Evolutionary conservation across 371 early-diverging fungal genomes (phyloP), one percentile per base, ranked within the genome.

Genomic region (Nematocida ironsii): DNA sequence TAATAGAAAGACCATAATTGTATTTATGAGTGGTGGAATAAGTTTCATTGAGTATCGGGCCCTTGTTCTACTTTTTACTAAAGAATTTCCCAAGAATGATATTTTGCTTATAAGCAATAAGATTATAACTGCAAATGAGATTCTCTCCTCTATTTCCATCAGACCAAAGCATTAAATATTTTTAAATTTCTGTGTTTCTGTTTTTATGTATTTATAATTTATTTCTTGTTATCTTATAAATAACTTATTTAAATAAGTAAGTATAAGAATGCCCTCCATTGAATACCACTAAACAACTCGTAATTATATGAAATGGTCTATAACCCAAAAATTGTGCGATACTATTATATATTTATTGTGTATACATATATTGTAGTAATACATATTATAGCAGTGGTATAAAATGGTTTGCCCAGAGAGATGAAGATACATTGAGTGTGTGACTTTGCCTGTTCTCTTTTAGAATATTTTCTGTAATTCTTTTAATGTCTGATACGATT

Each of bases 31-130:
- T 5, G 84, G 84, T 5, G 87, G 87, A 42, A 55, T 82, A 2
- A 86, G 86, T 33, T 84, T 78, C 50, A 56, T 72, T 47, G 87
- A 87, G 72, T 84, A 86, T 61, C 62, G 85, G 62, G 81, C 70
- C 5, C 50, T 78, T 39, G 18, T 6, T 6, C n/a, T 60, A 0
- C 62, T 69, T 16, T 78, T 78, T 56, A 6, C n/a, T 4, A 27
- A 70, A 42, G 16, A 60, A 54, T 78, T 58, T 57, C 69, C 69
- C 5, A 50, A 70, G 16, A 9, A 68, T 9, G 50, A 70, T n/a
- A 54, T 82, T 23, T 27, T 78, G 20, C 9, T 78, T 27, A 27
- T 78, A 5, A 78, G 71, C 57, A 27, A 68, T 47, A 57, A 61
- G 23, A 5, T 78, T n/a, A 39, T 78, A 20, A 66, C 47, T 16